Conservation (phyloP, 495 filamentous ascomycete species). For the Talaromyces borbonicus region DNA sequence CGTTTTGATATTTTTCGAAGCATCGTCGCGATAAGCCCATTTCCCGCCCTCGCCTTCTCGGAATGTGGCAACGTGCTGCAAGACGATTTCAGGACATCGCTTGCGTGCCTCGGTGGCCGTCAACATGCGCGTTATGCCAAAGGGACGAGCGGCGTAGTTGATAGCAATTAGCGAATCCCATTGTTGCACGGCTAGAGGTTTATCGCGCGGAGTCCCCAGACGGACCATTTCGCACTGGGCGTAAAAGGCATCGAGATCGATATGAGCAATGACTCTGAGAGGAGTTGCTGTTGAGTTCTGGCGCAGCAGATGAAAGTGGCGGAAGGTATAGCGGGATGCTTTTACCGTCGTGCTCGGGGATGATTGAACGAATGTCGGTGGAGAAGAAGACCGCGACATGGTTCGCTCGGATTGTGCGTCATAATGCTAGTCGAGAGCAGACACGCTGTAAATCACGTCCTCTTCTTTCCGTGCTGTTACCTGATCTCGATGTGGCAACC, state of each 20-base stretch:
- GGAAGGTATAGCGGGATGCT: conserved; percentile 72
- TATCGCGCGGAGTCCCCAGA: conserved; percentile 58
- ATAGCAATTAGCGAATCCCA: conserved; percentile 83
- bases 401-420: too few relatives aligned
- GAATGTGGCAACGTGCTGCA: conserved; percentile 94
- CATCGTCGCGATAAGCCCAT: conserved; percentile 87
- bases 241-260: conserved; percentile 97
- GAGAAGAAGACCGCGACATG: conserved; percentile 21
- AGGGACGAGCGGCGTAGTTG: conserved; percentile 83
- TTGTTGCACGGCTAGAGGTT: conserved; percentile 80
- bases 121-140: conserved; percentile 65
- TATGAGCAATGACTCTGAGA: conserved; percentile 77
- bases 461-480: too few relatives aligned
- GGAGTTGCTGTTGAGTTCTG: conserved; percentile 62
- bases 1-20: conserved; percentile 60
- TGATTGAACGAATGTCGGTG: conserved; percentile 20
- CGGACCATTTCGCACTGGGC: conserved; percentile 93
- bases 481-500: too few relatives aligned
- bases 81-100: conserved; percentile 70
- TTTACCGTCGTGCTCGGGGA: conserved; percentile 28
- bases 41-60: conserved; percentile 72
- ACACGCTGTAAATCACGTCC: too few relatives aligned
- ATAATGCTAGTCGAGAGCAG: too few relatives aligned
- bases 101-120: conserved; percentile 77
- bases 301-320: conserved; percentile 66